A percentile compares a stretch with the other conserved stretches of the same genome.
Conservation (phyloP, 75 land plant species). For the Picea sitchensis region DNA sequence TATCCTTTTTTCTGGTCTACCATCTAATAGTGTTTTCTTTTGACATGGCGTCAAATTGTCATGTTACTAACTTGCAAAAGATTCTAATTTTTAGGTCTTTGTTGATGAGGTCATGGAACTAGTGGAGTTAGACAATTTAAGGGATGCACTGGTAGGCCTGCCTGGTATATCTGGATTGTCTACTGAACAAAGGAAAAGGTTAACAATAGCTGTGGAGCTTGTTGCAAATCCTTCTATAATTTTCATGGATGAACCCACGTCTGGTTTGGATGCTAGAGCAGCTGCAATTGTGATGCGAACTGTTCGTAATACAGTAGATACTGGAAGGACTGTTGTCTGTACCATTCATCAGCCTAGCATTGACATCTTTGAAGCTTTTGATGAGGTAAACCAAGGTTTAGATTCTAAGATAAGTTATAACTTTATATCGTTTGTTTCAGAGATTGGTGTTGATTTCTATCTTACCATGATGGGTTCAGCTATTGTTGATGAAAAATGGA, state of each 20-base stretch:
- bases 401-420: not conserved
- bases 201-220: slow-evolving; percentile 67
- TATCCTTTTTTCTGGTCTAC: not conserved
- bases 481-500: slow-evolving; percentile 77
- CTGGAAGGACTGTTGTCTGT: slow-evolving; percentile 72
- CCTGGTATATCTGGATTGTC: slow-evolving; percentile 60
- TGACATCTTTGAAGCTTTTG: slow-evolving; percentile 78
- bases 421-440: slow-evolving; percentile 1
- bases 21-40: not conserved
- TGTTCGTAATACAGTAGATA: slow-evolving; percentile 67
- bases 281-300: slow-evolving; percentile 78
- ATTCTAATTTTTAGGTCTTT: slow-evolving; percentile 26
- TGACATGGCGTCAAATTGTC: not conserved
- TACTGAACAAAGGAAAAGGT: slow-evolving; percentile 53
- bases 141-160: slow-evolving; percentile 51
- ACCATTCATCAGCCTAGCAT: slow-evolving; percentile 75
- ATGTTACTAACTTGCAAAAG: not conserved
- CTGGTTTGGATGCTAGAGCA: slow-evolving; percentile 69
- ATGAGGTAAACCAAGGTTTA: slow-evolving; percentile 41
- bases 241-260: slow-evolving; percentile 71
- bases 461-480: slow-evolving; percentile 18
- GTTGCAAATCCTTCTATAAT: slow-evolving; percentile 85
- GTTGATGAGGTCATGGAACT: slow-evolving; percentile 67
- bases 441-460: not conserved
- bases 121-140: slow-evolving; percentile 42